Conservation (phyloP, 176 grass and related monocot species). For the Raddia guianensis region DNA sequence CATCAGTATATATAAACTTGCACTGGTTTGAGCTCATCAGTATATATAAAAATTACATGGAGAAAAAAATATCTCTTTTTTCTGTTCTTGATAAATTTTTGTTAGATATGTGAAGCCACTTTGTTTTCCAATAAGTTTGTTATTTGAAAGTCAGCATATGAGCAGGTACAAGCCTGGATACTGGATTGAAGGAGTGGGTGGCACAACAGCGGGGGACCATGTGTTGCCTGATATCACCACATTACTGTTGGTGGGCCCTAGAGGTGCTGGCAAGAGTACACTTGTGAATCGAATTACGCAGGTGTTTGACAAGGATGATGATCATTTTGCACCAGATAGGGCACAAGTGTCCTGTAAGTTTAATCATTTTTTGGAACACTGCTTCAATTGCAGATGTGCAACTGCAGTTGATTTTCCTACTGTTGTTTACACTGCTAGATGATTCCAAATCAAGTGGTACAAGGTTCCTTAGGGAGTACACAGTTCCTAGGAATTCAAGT, state of each 20-base stretch:
- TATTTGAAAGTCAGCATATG: conserved; percentile 15
- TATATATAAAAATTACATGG: neutral
- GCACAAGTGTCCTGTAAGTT: conserved; percentile 59
- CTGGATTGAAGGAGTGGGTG: conserved; percentile 57
- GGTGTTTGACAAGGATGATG: conserved; percentile 62
- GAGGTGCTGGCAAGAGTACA: conserved; percentile 75
- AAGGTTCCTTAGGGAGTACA: conserved; percentile 59
- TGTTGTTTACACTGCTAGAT: conserved; percentile 42
- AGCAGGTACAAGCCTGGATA: conserved; percentile 74
- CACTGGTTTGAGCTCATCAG: neutral
- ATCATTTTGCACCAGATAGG: conserved; percentile 46
- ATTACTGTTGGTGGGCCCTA: conserved; percentile 74
- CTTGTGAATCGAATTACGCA: conserved; percentile 71
- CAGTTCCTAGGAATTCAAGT: conserved; percentile 66
- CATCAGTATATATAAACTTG: neutral
- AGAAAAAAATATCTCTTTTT: neutral
- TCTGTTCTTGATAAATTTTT: neutral
- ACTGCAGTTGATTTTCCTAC: conserved; percentile 33
- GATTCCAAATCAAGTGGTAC: conserved; percentile 52
- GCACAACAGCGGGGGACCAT: conserved; percentile 51
- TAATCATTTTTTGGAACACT: neutral
- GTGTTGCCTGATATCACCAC: conserved; percentile 65
- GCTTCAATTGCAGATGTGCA: neutral
- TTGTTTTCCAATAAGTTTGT: neutral
- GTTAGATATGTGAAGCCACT: neutral